Base-by-base conservation (phyloP, 352 stramenopile species). In the Pseudoperonospora humuli region DNA sequence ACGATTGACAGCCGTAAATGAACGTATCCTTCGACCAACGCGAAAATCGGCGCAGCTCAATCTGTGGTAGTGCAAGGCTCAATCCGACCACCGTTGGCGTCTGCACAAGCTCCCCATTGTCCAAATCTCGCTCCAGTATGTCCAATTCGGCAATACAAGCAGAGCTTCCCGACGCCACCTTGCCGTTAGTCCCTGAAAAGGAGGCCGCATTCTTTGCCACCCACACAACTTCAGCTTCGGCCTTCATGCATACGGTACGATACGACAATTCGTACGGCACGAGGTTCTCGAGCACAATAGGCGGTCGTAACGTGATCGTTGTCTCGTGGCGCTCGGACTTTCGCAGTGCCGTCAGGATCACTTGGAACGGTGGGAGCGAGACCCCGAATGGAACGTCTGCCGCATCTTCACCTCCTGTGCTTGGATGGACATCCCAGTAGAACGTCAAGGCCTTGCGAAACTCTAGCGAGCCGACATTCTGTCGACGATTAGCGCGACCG, bases 311-410 rank as follows among this genome's bases (percentile, higher is more conserved):
- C 2, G 69, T 75, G 39, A 90, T 78, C 26, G 74, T 67, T 17
- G 75, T 84, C 50, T 90, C 77, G 15, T 85, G 74, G 18, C 77
- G 75, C 35, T 90, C 75, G 0, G 77, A 86, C 49, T 90, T 90
- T 5, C 75, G 64, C 29, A 70, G 57, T 14, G 64, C 73, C 1
- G 77, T 87, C 29, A 90, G 23, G 35, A 90, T 80, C 17, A 90
- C 45, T 64, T 90, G 77, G 28, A 86, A 87, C 14, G 77, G 75
- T 18, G 77, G 72, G 1, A 81, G 31, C 11, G 73, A 73, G 1
- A 83, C 65, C 28, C 45, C 55, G 51, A 81, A 83, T 7, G 38
- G 39, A 10, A 50, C 41, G 39, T 70, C 47, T 37, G 18, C 15
- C 33, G 10, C 3, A 38, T 46, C 38, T 11, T 53, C 38, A 7